These are phyloP conservation scores for Ophiostoma ips DNA, from an alignment of 2,329 filamentous ascomycete species.

Conservation along the genomic window DNA sequence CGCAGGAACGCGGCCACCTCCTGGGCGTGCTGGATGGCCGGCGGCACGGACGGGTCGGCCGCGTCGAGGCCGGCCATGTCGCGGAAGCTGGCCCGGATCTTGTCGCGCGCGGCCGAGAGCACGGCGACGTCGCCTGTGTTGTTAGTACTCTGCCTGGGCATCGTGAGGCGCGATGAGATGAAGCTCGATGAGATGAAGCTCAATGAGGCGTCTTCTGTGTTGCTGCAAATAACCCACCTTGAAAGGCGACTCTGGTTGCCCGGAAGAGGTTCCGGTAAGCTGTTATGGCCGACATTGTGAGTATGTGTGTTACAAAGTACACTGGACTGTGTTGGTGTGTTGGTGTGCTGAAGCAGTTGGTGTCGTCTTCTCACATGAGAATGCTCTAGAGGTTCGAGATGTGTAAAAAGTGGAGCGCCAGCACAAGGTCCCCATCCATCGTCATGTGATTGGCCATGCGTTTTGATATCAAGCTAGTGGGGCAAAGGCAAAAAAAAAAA, in stretches of 20 bases:
- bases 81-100: slow-evolving; percentile 64
- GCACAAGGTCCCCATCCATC: too few relatives aligned
- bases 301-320: background rate
- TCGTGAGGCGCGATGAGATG: too few relatives aligned
- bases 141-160: background rate
- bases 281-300: slow-evolving; percentile 38
- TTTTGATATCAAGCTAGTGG: slow-evolving; percentile 1
- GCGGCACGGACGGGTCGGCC: slow-evolving; percentile 42
- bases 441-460: background rate
- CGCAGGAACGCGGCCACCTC: slow-evolving; percentile 68
- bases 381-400: background rate
- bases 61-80: slow-evolving; percentile 46
- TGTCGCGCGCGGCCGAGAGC: slow-evolving; percentile 53
- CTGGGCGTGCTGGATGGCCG: slow-evolving; percentile 63
- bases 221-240: slow-evolving; percentile 38
- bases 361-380: background rate
- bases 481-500: slow-evolving; percentile 1
- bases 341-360: too few relatives aligned
- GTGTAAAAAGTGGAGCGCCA: background rate
- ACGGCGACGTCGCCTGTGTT: slow-evolving; percentile 26
- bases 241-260: slow-evolving; percentile 68
- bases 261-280: slow-evolving; percentile 76
- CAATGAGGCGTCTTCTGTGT: background rate
- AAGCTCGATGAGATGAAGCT: background rate
- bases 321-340: background rate